Base-by-base conservation (phyloP, 306 rosid genomes). In the Gastrolobium villosum region DNA sequence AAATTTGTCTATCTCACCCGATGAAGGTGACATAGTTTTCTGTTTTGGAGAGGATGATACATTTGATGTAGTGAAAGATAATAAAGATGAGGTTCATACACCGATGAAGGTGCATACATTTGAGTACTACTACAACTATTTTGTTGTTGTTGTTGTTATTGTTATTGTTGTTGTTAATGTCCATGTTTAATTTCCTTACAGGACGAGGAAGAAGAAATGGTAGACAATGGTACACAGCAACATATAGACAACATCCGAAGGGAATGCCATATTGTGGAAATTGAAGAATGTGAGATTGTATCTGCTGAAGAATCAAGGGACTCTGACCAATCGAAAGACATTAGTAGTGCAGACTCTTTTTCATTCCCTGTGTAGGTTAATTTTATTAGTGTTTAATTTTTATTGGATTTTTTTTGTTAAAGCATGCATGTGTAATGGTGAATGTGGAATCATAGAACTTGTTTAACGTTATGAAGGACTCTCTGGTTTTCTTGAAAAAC, bases 301-400 rank as follows among this genome's bases (percentile, higher is more conserved):
- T 74, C 84, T 13, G 49, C 30, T 7, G 86, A 75, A 20, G 26
- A 20, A 64, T 90, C 89, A 59, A 87, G 84, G 1, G 88, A 83
- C 61, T 90, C 94, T 0, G 61, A 73, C 48, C 87, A 69, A 59
- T 89, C 94, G 14, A 88, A 80, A 57, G 81, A 68, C 52, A 90
- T 92, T 69, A 20, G 26, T 20, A 20, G 26, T 20, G 56, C 83
- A 14, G 83, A 86, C 70, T 90, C 96, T 28, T 93, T 93, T 67
- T 90, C 91, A 3, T 90, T 93, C 74, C 97, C 97, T 5, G 84
- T 80, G 97, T 88, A 89, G 66, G 97, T 77, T 41, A 2, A 6
- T 54, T 15, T 20, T 20, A 20, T 20, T 20, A 20, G 26, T 20
- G 26, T 20, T 20, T 20, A 20, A 20, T 20, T 20, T 20, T 20